Evolutionary conservation across 2,329 filamentous ascomycete genomes (phyloP), one percentile per base, ranked within the genome.

Genomic region (Phyllachora maydis): DNA sequence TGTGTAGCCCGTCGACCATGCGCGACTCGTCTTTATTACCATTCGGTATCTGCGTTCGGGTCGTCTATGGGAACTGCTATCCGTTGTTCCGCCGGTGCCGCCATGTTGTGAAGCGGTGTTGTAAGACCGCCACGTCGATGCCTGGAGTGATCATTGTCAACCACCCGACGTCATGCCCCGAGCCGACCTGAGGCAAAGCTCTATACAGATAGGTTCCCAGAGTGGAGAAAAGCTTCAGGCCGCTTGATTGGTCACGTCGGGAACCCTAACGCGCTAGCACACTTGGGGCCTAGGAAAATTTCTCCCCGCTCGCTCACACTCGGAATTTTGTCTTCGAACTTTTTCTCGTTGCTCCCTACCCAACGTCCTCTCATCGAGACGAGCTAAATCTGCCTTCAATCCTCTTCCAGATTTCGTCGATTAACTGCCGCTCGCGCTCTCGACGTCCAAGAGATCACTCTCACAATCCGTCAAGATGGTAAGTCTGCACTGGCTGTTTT

Each of bases 21-120:
- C 14, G n/a, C 13, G 9, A 23, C n/a, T 5, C 4, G 14, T 20
- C 10, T 11, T 17, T 14, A 19, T 19, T 21, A 83, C 88, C 88
- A 98, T 72, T 98, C 88, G 32, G 88, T 98, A 45, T 98, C 88
- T 32, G 82, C 88, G 42, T 95, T 91, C 16, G 85, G 85, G 43
- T 95, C 74, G 43, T 91, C 81, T 35, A 98, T 75, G 21, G 83
- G 82, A 29, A 98, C 88, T 39, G 59, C 59, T 35, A 74, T 69
- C 22, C 68, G 55, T 39, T 74, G 64, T 25, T 74, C 68, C 34
- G 49, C 39, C 17, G 67, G 66, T 16, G 65, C 63, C 11, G 65
- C 64, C 67, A 73, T 73, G 8, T 30, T 32, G 19, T 5, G 12
- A n/a, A n/a, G n/a, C n/a, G n/a, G n/a, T n/a, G n/a, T n/a, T n/a